Evolutionary conservation across 202 grass and related monocot species (phyloP), one percentile per base, ranked within the genome.

Genomic region (Panicum virgatum): DNA sequence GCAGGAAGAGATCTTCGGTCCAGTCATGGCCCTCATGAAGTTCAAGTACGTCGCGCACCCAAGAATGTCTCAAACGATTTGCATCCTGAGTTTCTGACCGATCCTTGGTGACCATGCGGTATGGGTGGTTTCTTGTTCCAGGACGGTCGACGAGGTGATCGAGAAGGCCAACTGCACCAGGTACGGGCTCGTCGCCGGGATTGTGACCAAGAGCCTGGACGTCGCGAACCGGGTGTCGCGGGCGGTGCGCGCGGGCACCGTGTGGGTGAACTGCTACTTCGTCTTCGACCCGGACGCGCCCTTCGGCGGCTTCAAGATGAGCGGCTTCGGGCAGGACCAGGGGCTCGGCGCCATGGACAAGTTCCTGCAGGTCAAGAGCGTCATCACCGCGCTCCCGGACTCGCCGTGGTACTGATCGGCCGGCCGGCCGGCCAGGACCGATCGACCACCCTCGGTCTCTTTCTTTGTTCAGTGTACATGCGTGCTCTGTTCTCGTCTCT

Each of bases 251-350:
- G 90, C 95, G 2, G 96, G 96, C 27, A 98, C 90, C 1, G 75
- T 98, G 26, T 98, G 96, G 96, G 88, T 98, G 48, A 98, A 98
- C 80, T 98, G 96, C 76, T 98, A 98, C 73, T 98, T 90, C 65
- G 90, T 84, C 11, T 98, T 98, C 71, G 96, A 98, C 47, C 78
- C 90, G 7, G 90, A 88, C 40, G 88, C 86, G 34, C 96, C 96
- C 0, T 98, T 98, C 48, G 92, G 96, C 9, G 92, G 96, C 1
- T 98, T 85, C 84, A 98, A 95, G 86, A 95, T 98, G 96, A 98
- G 92, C 59, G 96, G 96, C 0, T 98, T 98, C 50, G 96, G 96
- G 30, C 80, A 89, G 85, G 95, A 98, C 86, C 88, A 88, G 23
- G 92, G 95, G 36, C 72, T 94, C 82, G 51, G 86, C 64, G 92